These are phyloP conservation scores for Schizosaccharomyces japonicus DNA, from an alignment of 805 yeast species.

Conservation along the genomic window DNA sequence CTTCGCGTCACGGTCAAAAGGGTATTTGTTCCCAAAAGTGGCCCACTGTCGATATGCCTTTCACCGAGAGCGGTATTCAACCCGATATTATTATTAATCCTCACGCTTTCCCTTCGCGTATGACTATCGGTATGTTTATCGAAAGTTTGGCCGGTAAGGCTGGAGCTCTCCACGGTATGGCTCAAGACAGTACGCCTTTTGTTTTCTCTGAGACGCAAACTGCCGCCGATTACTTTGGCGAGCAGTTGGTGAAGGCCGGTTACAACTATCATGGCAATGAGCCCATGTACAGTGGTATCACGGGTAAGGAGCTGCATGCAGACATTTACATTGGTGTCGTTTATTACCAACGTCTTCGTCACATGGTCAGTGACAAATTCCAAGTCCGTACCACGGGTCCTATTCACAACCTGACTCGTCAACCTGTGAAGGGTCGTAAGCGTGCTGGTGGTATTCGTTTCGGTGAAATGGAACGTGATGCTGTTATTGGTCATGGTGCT, in stretches of 20 bases:
- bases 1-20: conserved; percentile 93
- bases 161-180: conserved; percentile 91
- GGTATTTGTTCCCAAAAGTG: conserved; percentile 97
- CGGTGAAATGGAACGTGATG: conserved; percentile 99
- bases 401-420: conserved; percentile 89
- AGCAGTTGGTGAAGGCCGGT: conserved; percentile 67
- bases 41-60: conserved; percentile 94
- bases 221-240: conserved; percentile 94
- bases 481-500: conserved; percentile 93
- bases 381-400: conserved; percentile 98
- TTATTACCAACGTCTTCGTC: conserved; percentile 92
- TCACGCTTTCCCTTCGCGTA: conserved; percentile 98
- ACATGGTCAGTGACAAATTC: conserved; percentile 98
- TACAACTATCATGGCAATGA: conserved; percentile 96
- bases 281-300: conserved; percentile 95
- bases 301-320: conserved; percentile 89
- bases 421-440: conserved; percentile 97
- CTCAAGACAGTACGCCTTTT: conserved; percentile 96
- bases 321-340: conserved; percentile 94
- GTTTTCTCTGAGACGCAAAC: conserved; percentile 72
- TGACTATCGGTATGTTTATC: conserved; percentile 99
- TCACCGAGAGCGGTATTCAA: conserved; percentile 83
- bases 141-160: conserved; percentile 97
- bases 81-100: conserved; percentile 97
- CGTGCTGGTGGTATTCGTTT: conserved; percentile 98